Evolutionary conservation across 176 grass and related monocot genomes (phyloP).

Genomic region (Themeda triandra): DNA sequence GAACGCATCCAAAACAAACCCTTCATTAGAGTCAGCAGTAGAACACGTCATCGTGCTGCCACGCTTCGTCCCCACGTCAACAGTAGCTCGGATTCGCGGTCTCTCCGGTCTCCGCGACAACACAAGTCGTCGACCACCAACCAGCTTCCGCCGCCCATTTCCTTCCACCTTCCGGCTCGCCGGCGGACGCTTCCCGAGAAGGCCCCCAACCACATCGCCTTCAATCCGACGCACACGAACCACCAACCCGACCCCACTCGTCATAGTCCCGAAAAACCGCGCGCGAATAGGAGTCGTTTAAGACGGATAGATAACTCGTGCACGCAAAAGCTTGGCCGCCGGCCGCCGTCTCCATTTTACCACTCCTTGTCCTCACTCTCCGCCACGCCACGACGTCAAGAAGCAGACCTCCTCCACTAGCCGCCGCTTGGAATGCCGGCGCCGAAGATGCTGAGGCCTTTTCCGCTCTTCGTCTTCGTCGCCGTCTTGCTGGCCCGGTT

Average conservation of each 20-base stretch:
- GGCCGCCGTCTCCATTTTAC: conserved; percentile 19
- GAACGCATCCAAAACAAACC: too few relatives aligned
- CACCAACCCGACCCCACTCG: neutral
- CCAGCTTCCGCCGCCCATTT: neutral
- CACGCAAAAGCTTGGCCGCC: conserved; percentile 2
- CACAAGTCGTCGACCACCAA: neutral
- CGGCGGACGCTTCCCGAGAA: neutral
- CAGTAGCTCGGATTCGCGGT: neutral
- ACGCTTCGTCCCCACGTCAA: neutral
- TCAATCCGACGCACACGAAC: conserved; percentile 2
- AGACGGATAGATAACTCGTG: neutral
- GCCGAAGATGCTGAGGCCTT: neutral
- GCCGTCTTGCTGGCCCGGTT: conserved; percentile 2
- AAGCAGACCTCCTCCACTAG: neutral
- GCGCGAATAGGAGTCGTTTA: neutral
- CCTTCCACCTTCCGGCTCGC: neutral
- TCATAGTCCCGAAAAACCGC: neutral
- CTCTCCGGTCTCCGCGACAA: neutral
- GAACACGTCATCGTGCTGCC: neutral
- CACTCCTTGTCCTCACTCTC: neutral
- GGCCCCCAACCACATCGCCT: neutral
- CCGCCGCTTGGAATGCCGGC: conserved; percentile 22
- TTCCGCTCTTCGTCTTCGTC: neutral
- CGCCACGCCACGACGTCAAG: neutral
- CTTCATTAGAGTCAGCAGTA: neutral